phyloP scores from a whole-genome alignment of 2,329 filamentous ascomycete species.

The Hirsutella rhossiliensis region DNA sequence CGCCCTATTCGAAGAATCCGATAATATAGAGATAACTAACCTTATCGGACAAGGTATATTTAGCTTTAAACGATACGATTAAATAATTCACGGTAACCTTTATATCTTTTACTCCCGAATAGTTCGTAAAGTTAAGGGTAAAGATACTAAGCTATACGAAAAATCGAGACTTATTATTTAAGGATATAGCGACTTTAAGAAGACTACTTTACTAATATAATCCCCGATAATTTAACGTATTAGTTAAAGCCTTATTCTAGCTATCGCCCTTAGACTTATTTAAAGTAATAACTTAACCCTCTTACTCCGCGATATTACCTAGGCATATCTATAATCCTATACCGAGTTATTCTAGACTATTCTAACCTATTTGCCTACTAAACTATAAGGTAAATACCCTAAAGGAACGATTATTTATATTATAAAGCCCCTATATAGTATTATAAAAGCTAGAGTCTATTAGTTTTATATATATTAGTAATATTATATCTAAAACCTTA shows the following conservation, averaged over 20 bases:
- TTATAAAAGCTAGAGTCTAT: no score
- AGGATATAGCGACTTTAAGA: no score
- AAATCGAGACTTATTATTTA: background rate
- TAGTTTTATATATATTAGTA: no score
- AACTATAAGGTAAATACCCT: background rate
- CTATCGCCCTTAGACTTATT: background rate
- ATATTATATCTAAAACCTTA: no score
- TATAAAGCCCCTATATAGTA: no score
- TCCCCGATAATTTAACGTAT: background rate
- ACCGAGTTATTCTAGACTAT: background rate
- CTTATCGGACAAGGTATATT: no score
- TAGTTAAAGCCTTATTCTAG: background rate
- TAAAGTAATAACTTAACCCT: background rate
- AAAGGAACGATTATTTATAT: background rate
- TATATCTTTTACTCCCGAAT: no score
- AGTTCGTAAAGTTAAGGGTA: background rate
- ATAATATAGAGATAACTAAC: background rate
- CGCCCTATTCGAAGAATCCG: background rate
- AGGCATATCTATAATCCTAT: background rate
- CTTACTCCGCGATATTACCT: background rate
- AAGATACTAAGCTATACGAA: background rate
- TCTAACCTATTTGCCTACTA: background rate
- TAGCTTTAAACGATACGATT: no score
- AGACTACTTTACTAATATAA: no score
- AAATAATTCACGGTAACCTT: no score